Evolutionary conservation across 345 rosid species (phyloP).

Genomic region (Iberis pinnata): DNA sequence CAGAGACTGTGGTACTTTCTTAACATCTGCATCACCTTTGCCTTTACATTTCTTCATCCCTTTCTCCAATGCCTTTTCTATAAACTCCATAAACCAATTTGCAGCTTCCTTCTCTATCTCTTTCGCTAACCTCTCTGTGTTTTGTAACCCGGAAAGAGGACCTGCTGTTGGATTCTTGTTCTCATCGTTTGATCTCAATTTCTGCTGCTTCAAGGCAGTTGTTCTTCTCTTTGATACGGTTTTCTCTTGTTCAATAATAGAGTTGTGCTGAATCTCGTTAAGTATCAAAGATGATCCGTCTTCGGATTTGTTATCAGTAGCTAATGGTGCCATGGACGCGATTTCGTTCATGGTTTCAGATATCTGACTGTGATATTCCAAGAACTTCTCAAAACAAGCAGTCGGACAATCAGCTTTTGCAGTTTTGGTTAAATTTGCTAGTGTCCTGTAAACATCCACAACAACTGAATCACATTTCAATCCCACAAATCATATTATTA

Average conservation of each 20-base stretch:
- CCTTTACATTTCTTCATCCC: conserved; percentile 68
- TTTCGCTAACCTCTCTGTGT: conserved; percentile 52
- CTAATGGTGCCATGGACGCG: conserved; percentile 45
- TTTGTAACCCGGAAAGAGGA: conserved; percentile 37
- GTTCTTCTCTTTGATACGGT: conserved; percentile 43
- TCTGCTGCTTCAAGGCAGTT: conserved; percentile 34
- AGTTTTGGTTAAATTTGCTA: conserved; percentile 58
- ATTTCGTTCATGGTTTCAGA: conserved; percentile 55
- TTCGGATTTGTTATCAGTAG: conserved; percentile 31
- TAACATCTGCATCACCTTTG: conserved; percentile 36
- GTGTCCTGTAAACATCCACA: conserved; percentile 38
- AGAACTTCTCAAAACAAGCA: conserved; percentile 60
- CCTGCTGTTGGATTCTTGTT: conserved; percentile 53
- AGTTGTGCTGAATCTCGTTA: conserved; percentile 48
- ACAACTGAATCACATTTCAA: conserved; percentile 12
- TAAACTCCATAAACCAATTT: conserved; percentile 86
- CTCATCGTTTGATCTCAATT: conserved; percentile 55
- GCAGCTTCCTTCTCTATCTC: conserved; percentile 81
- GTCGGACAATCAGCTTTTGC: conserved; percentile 82
- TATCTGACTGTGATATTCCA: conserved; percentile 78
- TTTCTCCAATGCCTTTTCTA: conserved; percentile 68
- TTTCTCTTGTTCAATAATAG: conserved; percentile 37
- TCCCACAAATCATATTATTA: not conserved
- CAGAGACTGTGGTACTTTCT: conserved; percentile 68
- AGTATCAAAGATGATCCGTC: conserved; percentile 36